Evolutionary conservation across 2,329 filamentous ascomycete species (phyloP).

Genomic region (Pseudocercospora pini-densiflorae): DNA sequence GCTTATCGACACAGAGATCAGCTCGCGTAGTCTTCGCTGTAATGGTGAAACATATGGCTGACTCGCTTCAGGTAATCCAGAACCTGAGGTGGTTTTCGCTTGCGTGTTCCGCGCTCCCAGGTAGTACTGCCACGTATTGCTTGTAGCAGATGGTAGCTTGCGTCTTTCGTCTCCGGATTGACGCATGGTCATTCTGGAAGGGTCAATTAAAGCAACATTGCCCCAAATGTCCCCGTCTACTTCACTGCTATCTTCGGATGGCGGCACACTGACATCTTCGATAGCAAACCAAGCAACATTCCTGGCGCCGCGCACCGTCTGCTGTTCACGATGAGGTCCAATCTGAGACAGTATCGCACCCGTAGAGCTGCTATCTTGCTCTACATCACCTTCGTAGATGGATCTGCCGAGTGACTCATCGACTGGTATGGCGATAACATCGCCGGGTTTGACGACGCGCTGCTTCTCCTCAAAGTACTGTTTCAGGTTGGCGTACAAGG

Average conservation of each 20-base stretch:
- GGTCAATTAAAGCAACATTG: slow-evolving; percentile 83
- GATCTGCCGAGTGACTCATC: slow-evolving; percentile 83
- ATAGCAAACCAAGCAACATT: slow-evolving; percentile 91
- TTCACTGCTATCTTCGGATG: slow-evolving; percentile 56
- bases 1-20: slow-evolving; percentile 88
- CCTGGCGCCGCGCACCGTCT: slow-evolving; percentile 51
- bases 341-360: slow-evolving; percentile 48
- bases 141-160: slow-evolving; percentile 74
- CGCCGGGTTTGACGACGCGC: slow-evolving; percentile 82
- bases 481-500: slow-evolving; percentile 84
- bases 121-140: slow-evolving; percentile 88
- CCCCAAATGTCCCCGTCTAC: slow-evolving; percentile 78
- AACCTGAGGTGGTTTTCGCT: slow-evolving; percentile 54
- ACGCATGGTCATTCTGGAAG: slow-evolving; percentile 83
- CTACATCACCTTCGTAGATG: slow-evolving; percentile 71
- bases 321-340: slow-evolving; percentile 49
- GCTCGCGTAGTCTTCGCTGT: slow-evolving; percentile 72
- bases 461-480: slow-evolving; percentile 83
- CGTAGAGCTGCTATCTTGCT: slow-evolving; percentile 68
- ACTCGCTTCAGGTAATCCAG: slow-evolving; percentile 42
- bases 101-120: slow-evolving; percentile 72
- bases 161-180: slow-evolving; percentile 87
- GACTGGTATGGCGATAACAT: slow-evolving; percentile 85
- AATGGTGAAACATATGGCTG: slow-evolving; percentile 50
- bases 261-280: slow-evolving; percentile 66